Base-by-base conservation (phyloP, 2,329 filamentous ascomycete genomes). In the Anisogramma anomala region DNA sequence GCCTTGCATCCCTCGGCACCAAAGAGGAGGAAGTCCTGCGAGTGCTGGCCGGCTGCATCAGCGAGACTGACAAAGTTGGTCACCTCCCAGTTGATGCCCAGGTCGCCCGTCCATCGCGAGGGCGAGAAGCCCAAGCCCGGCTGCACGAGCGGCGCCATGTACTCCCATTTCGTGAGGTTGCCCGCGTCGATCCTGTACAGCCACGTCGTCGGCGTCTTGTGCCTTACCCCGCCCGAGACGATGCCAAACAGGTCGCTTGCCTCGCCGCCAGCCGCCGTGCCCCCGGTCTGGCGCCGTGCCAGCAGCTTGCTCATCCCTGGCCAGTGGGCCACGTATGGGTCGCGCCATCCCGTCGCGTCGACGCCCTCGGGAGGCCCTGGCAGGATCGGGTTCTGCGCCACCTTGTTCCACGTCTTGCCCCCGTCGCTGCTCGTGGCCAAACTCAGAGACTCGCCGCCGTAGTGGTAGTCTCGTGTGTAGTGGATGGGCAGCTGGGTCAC, bases 31-130 rank as follows among this genome's bases (percentile, higher is more conserved):
- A 71, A 66, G 23, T 67, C 56, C 28, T 50, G 53, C 9, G 57
- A 50, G n/a, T 39, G 31, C 6, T 40, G 26, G 2, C 55, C 42
- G 3, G 27, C 33, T 3, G 48, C 49, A 13, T 65, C 58, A 1
- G 42, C 49, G 13, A 71, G 53, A 0, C 62, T 65, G 48, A 65
- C 53, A 33, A 71, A 61, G 47, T 68, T 71, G 17, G 59, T 62
- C 8, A 66, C 65, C 47, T 72, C 68, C 67, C 68, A 71, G 38
- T 73, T 73, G 8, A 63, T 55, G 0, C 69, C 69, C 9, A 69
- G 57, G 33, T 72, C 66, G 3, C 68, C 66, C 0, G 61, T 64
- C 68, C 69, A 72, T 34, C 57, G 53, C 0, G 65, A 64, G 0
- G 60, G 52, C 8, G 36, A 31, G 18, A 26, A 39, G 14, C 27